Base-by-base conservation (phyloP, 2,329 filamentous ascomycete genomes). In the Scytalidium lignicola region DNA sequence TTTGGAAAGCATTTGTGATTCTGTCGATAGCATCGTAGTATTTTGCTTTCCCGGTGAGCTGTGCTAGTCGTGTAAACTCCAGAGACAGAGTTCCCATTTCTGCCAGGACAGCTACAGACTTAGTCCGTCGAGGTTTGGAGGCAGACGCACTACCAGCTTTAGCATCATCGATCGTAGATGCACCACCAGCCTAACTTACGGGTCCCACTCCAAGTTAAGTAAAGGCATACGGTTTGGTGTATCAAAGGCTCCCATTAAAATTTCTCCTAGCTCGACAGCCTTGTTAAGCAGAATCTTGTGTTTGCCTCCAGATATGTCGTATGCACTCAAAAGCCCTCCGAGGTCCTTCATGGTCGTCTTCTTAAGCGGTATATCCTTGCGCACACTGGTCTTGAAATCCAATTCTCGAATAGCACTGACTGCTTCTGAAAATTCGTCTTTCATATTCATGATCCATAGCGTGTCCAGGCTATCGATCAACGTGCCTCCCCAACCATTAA, bases 301-400 rank as follows among this genome's bases (percentile, higher is more conserved):
- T 51, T 73, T 71, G 6, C 79, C 81, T 15, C 79, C 85, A 42
- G 86, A 89, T 47, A 96, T 74, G 67, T 96, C 90, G 64, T 90
- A 95, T 10, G 90, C 90, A 40, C 82, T 82, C 41, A 96, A 64
- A 39, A 96, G 70, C 1, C 90, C 90, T 32, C 90, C 90, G 2
- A 96, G 74, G 59, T 96, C 95, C 40, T 90, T 82, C 62, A 96
- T 95, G n/a, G 83, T 87, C 0, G 89, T 92, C 68, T 96, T 90
- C 58, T 95, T 95, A 3, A 93, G 41, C 17, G 45, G 45, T 21
- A 51, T 46, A 2, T 41, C 29, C 15, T 48, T 17, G 2, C 28
- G 40, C 4, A 19, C 26, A 20, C 47, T 83, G 12, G 78, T 84
- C 3, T 86, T 91, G 59, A 95, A 95, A 65, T 95, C 88, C 49